Percentiles rank a stretch among this genome's conserved stretches.
These are phyloP conservation scores for Solanum infundibuliforme DNA, from an alignment of 257 asterid genomes.

Conservation along the genomic window DNA sequence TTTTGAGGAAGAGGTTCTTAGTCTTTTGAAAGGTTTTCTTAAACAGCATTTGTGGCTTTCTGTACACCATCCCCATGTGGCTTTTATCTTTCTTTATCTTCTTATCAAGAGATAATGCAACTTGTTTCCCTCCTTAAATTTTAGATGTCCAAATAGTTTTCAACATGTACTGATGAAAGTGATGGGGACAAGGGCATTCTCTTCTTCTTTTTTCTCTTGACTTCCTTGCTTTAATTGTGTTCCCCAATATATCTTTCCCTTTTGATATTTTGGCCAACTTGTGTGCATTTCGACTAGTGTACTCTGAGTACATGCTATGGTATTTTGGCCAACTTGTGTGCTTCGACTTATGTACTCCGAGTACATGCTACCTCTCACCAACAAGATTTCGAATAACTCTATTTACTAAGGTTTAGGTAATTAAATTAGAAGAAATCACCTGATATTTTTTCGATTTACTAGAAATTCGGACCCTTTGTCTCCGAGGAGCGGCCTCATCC, in stretches of 20 bases:
- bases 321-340: background rate
- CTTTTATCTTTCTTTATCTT: background rate
- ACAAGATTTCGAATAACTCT: background rate
- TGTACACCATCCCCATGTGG: constrained; percentile 23
- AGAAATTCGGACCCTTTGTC: background rate
- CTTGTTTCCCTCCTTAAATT: constrained; percentile 7
- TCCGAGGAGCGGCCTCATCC: background rate
- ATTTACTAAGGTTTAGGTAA: background rate
- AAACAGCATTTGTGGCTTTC: constrained; percentile 30
- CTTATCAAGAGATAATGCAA: constrained; percentile 15
- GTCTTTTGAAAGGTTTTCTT: constrained; percentile 40
- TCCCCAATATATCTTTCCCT: background rate
- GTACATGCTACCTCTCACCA: background rate
- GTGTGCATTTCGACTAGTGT: background rate
- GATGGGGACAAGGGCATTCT: background rate
- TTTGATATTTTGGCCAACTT: background rate
- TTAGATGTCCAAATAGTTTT: background rate
- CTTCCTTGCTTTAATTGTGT: background rate
- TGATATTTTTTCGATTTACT: background rate
- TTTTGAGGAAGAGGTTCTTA: constrained; percentile 26
- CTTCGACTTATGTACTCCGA: too few species aligned
- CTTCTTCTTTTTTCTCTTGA: background rate
- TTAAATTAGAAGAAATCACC: background rate
- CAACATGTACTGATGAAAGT: constrained; percentile 1
- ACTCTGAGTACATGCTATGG: too few species aligned